phyloP scores from a whole-genome alignment of 768 basidiomycete genomes.

The Mycena metata region DNA sequence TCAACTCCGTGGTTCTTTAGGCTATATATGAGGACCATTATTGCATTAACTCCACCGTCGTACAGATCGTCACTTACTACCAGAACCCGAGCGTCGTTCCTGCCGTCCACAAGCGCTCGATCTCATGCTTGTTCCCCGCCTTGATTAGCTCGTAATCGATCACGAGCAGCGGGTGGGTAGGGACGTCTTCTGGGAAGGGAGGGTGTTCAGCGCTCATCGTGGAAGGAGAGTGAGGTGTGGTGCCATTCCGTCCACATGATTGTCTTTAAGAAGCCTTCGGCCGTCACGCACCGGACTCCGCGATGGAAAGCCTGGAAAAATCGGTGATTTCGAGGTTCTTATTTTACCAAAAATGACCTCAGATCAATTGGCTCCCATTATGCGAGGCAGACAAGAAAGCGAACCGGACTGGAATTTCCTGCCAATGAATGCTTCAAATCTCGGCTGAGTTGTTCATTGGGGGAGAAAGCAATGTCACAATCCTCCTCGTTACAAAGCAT shows the following conservation, averaged over 20 bases:
- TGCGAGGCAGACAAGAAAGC: too few relatives aligned
- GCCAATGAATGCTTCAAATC: too few relatives aligned
- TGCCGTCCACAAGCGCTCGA: conserved; percentile 57
- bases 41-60: neutral
- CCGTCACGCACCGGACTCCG: neutral
- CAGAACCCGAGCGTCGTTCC: conserved; percentile 63
- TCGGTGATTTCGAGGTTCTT: too few relatives aligned
- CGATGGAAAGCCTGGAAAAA: too few relatives aligned
- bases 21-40: conserved; percentile 41
- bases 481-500: too few relatives aligned
- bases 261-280: neutral
- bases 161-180: conserved; percentile 57
- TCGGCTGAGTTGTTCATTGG: too few relatives aligned
- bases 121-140: conserved; percentile 51
- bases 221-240: neutral
- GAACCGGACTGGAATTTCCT: too few relatives aligned
- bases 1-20: conserved; percentile 61
- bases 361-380: too few relatives aligned
- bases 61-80: conserved; percentile 54
- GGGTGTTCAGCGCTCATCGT: conserved; percentile 8
- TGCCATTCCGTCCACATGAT: conserved; percentile 4
- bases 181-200: conserved; percentile 45
- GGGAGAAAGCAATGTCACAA: too few relatives aligned
- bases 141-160: conserved; percentile 57
- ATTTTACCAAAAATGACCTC: too few relatives aligned